These are phyloP conservation scores for Glycine tomentella DNA, from an alignment of 306 rosid genomes.

Conservation along the genomic window DNA sequence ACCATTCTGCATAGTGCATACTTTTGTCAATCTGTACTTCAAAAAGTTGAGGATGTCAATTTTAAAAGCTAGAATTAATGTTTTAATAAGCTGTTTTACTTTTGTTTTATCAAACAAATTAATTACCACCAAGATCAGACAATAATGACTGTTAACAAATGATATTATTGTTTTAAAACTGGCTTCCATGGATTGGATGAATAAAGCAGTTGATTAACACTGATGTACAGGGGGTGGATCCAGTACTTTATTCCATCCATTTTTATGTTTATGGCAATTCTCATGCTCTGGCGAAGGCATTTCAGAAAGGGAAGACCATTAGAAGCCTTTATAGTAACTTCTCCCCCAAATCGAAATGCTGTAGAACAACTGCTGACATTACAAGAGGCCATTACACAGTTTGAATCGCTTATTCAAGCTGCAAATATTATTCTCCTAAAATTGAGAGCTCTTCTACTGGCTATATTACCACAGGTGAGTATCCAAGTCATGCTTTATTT, in stretches of 20 bases:
- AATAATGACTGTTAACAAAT: constrained; percentile 36
- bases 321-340: constrained; percentile 68
- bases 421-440: constrained; percentile 87
- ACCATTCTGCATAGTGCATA: constrained; percentile 27
- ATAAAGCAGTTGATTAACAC: constrained; percentile 36
- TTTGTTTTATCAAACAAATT: constrained; percentile 33
- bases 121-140: constrained; percentile 38
- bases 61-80: constrained; percentile 31
- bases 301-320: constrained; percentile 65
- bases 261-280: constrained; percentile 59
- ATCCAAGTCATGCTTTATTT: constrained; percentile 26
- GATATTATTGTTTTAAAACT: constrained; percentile 40
- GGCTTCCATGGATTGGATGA: constrained; percentile 33
- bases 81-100: not conserved
- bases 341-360: constrained; percentile 79
- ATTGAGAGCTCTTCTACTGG: constrained; percentile 87
- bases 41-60: constrained; percentile 28
- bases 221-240: constrained; percentile 88
- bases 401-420: constrained; percentile 78
- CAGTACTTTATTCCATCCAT: constrained; percentile 71
- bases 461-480: constrained; percentile 82
- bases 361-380: constrained; percentile 87
- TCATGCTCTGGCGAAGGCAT: constrained; percentile 78
- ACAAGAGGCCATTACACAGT: constrained; percentile 85
- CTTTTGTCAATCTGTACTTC: constrained; percentile 37